phyloP scores from a whole-genome alignment of 2,329 filamentous ascomycete species.

The Exophiala sp. region DNA sequence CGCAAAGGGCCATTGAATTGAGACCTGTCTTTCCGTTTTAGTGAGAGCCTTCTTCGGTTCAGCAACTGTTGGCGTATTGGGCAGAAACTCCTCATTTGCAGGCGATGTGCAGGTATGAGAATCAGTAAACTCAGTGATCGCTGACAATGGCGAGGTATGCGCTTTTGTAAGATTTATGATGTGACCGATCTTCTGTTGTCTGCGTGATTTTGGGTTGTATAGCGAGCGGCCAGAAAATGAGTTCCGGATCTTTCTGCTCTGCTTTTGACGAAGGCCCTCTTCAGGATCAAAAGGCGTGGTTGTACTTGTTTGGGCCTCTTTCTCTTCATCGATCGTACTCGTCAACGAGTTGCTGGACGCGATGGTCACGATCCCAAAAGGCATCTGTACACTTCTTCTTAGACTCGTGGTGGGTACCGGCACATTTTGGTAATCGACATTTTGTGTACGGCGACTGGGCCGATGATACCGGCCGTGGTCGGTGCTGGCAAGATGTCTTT shows the following conservation, averaged over 20 bases:
- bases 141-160: constrained; percentile 32
- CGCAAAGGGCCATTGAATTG: constrained; percentile 33
- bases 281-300: constrained; percentile 30
- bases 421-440: constrained; percentile 24
- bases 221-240: constrained; percentile 35
- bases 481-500: constrained; percentile 13
- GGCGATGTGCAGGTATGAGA: constrained; percentile 32
- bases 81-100: constrained; percentile 34
- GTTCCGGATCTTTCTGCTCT: constrained; percentile 13
- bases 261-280: constrained; percentile 12
- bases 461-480: constrained; percentile 22
- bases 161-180: constrained; percentile 32
- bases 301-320: constrained; percentile 17
- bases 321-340: constrained; percentile 19
- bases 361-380: constrained; percentile 10
- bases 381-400: constrained; percentile 20
- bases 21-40: constrained; percentile 21
- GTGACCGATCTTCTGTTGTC: constrained; percentile 31
- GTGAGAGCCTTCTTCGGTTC: constrained; percentile 19
- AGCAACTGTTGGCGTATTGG: constrained; percentile 19
- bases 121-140: constrained; percentile 29
- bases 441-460: constrained; percentile 22
- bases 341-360: neutral
- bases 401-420: constrained; percentile 12
- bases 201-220: constrained; percentile 35